These are phyloP conservation scores for Lactarius evosmus DNA, from an alignment of 768 basidiomycete species.

Conservation along the genomic window DNA sequence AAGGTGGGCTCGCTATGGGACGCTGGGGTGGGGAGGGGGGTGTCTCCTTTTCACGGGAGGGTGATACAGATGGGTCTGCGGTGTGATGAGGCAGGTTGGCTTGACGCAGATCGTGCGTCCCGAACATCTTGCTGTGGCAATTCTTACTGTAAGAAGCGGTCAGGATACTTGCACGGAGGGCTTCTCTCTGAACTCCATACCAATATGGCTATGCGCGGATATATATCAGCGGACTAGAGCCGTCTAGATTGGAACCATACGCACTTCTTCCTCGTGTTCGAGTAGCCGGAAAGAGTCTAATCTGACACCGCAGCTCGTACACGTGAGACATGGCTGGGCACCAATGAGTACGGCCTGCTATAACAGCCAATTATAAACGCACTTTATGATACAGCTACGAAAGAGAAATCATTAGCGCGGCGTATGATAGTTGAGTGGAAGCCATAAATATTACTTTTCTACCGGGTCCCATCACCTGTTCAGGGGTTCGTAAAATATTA, in stretches of 20 bases:
- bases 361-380: slow-evolving; percentile 12
- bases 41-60: slow-evolving; percentile 18
- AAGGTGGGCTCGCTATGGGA: slow-evolving; percentile 36
- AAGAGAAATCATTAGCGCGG: slow-evolving; percentile 17
- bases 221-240: slow-evolving; percentile 11
- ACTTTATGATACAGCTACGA: slow-evolving; percentile 78
- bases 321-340: slow-evolving; percentile 72
- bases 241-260: slow-evolving; percentile 16
- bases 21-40: slow-evolving; percentile 29
- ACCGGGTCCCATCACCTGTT: slow-evolving; percentile 79
- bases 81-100: slow-evolving; percentile 60
- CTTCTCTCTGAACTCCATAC: slow-evolving; percentile 31
- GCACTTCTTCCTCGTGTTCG: slow-evolving; percentile 80
- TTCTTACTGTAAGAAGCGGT: slow-evolving; percentile 54
- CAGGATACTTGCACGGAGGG: slow-evolving; percentile 7
- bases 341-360: slow-evolving; percentile 21
- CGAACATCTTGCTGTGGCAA: slow-evolving; percentile 79
- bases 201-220: slow-evolving; percentile 41
- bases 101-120: slow-evolving; percentile 67
- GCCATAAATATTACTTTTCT: slow-evolving; percentile 59
- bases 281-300: slow-evolving; percentile 73
- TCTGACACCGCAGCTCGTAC: slow-evolving; percentile 70
- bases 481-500: slow-evolving; percentile 11
- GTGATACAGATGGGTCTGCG: slow-evolving; percentile 36
- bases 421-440: slow-evolving; percentile 4